These are phyloP conservation scores for Rhizopus microsporus DNA, from an alignment of 371 early-diverging fungal genomes.

Conservation along the genomic window DNA sequence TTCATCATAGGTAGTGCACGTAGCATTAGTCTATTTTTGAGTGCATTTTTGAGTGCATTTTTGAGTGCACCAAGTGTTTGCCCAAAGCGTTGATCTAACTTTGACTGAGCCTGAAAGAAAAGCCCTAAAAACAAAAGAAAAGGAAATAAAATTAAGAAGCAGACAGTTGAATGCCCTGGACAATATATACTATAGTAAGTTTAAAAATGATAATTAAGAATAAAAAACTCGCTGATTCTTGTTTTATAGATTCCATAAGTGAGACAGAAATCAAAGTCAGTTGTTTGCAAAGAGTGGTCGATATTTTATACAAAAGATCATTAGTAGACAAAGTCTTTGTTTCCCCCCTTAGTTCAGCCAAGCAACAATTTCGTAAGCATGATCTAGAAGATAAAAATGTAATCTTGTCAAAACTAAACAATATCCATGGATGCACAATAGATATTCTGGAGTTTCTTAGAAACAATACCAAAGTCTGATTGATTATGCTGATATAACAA, in stretches of 20 bases:
- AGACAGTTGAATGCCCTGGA: slow-evolving; percentile 2
- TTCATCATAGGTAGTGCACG: too few species aligned
- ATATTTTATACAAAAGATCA: slow-evolving; percentile 15
- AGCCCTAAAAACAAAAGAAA: slow-evolving; percentile 2
- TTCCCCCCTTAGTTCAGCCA: slow-evolving; percentile 10
- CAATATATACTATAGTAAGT: slow-evolving; percentile 3
- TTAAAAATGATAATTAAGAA: slow-evolving; percentile 5
- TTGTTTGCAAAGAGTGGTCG: slow-evolving; percentile 18
- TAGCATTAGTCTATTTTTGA: too few species aligned
- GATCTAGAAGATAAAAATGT: slow-evolving; percentile 6
- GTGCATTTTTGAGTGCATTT: too few species aligned
- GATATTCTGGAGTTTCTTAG: slow-evolving; percentile 15
- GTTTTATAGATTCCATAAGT: slow-evolving; percentile 1
- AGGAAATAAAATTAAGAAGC: slow-evolving; percentile 5
- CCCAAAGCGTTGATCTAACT: slow-evolving; percentile 4
- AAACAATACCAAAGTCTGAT: slow-evolving; percentile 15
- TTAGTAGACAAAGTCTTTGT: slow-evolving; percentile 17
- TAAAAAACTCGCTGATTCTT: slow-evolving; percentile 5
- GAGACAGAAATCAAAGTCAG: slow-evolving; percentile 8
- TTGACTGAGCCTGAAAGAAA: slow-evolving; percentile 8
- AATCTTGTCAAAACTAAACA: slow-evolving; percentile 7
- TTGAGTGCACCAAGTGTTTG: too few species aligned
- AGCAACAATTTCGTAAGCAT: slow-evolving; percentile 9
- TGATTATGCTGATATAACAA: slow-evolving; percentile 22
- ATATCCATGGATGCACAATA: slow-evolving; percentile 11